These are phyloP conservation scores for Cylindrotheca closterium DNA, from an alignment of 108 stramenopile species.

Conservation along the genomic window DNA sequence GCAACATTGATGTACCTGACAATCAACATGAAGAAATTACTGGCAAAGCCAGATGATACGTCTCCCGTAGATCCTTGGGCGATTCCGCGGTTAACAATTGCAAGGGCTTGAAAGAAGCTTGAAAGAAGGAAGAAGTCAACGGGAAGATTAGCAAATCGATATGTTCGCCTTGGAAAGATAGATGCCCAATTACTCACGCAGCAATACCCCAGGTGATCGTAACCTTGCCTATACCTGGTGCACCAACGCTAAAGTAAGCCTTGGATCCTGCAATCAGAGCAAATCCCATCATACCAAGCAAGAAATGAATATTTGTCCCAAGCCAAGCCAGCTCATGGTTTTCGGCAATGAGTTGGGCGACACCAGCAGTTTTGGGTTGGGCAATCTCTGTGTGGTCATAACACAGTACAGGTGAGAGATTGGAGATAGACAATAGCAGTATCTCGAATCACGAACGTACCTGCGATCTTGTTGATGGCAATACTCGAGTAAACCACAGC, in stretches of 20 bases:
- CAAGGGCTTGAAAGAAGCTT: constrained; percentile 7
- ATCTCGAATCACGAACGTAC: no score
- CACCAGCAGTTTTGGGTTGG: constrained; percentile 3
- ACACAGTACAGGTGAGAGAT: no score
- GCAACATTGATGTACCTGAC: constrained; percentile 3
- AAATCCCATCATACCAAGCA: constrained; percentile 22
- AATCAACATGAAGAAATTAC: constrained; percentile 15
- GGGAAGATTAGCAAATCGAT: no score
- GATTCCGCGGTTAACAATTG: constrained; percentile 21
- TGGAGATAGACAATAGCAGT: no score
- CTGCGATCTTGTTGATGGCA: constrained; percentile 27
- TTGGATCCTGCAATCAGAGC: constrained; percentile 13
- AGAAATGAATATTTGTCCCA: constrained; percentile 30
- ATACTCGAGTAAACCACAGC: constrained; percentile 25
- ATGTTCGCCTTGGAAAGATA: no score
- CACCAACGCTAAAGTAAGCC: constrained; percentile 6
- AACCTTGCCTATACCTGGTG: constrained; percentile 3
- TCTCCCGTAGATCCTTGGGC: constrained; percentile 8
- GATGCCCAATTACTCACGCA: no score
- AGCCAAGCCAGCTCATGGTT: constrained; percentile 21
- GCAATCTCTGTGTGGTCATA: no score
- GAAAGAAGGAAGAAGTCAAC: no score
- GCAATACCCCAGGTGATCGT: constrained; percentile 11
- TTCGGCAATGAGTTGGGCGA: constrained; percentile 14
- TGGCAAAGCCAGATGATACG: constrained; percentile 1